A percentile compares a stretch with the other conserved stretches of the same genome.
Evolutionary conservation across 352 stramenopile genomes (phyloP).

Genomic region (Blastocystis sp.): DNA sequence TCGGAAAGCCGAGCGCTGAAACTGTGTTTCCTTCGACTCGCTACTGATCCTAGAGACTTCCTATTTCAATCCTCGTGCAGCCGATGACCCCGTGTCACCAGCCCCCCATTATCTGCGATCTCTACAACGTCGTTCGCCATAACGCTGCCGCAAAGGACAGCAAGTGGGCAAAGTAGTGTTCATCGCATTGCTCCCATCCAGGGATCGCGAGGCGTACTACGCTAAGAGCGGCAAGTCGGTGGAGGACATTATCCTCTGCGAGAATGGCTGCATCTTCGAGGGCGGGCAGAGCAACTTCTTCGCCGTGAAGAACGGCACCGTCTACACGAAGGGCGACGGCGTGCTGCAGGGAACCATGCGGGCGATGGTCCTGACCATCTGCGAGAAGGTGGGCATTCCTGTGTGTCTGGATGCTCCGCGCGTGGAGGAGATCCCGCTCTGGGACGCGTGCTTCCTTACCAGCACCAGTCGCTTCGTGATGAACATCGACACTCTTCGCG

Average conservation of each 20-base stretch:
- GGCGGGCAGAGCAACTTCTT: slow-evolving; percentile 49
- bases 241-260: slow-evolving; percentile 45
- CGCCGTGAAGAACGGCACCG: slow-evolving; percentile 12
- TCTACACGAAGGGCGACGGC: slow-evolving; percentile 41
- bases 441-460: slow-evolving; percentile 54
- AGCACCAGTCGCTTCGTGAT: slow-evolving; percentile 51
- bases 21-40: not conserved
- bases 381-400: slow-evolving; percentile 44
- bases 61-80: slow-evolving; percentile 26
- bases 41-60: not conserved
- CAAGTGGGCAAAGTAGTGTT: slow-evolving; percentile 3
- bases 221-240: slow-evolving; percentile 32
- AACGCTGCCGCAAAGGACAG: slow-evolving; percentile 51
- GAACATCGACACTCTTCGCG: slow-evolving; percentile 50
- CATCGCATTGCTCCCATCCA: not conserved
- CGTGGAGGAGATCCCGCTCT: slow-evolving; percentile 25
- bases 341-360: slow-evolving; percentile 44
- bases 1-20: slow-evolving; percentile 16
- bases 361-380: slow-evolving; percentile 27
- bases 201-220: slow-evolving; percentile 39
- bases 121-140: slow-evolving; percentile 50
- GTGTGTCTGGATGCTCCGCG: slow-evolving; percentile 12
- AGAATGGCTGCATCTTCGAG: slow-evolving; percentile 29
- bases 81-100: slow-evolving; percentile 25
- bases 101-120: slow-evolving; percentile 48